Evolutionary conservation across 139 green algal genomes (phyloP).

Genomic region (Pseudopediastrum boryanum): DNA sequence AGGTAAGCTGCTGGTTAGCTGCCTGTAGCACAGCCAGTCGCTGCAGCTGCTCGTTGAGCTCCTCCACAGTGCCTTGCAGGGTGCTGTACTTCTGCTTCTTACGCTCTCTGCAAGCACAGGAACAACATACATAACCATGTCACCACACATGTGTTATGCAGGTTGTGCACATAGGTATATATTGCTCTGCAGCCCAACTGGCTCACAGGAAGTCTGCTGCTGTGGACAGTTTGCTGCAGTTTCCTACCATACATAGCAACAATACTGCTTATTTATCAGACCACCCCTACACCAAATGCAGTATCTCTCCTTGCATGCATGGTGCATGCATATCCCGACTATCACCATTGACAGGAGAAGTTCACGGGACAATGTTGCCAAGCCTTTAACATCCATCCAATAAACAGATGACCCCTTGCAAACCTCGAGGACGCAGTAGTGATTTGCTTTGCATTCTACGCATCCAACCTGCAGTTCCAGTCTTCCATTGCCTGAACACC

Average conservation of each 20-base stretch:
- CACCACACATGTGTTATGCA: background rate
- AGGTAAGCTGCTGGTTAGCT: slow-evolving; percentile 32
- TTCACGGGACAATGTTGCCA: background rate
- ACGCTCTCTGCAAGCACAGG: slow-evolving; percentile 36
- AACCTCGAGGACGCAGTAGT: no score
- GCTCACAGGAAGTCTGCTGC: background rate
- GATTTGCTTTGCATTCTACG: background rate
- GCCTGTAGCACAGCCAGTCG: slow-evolving; percentile 32
- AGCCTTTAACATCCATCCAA: no score
- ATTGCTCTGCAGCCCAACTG: background rate
- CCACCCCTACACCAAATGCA: background rate
- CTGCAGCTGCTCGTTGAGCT: slow-evolving; percentile 32
- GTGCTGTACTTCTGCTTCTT: slow-evolving; percentile 53
- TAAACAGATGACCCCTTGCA: no score
- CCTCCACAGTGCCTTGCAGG: slow-evolving; percentile 41
- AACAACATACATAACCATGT: background rate
- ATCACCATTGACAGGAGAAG: background rate
- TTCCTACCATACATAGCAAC: background rate
- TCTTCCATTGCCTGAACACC: background rate
- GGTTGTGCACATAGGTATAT: background rate
- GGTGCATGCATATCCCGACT: no score
- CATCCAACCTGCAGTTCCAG: background rate
- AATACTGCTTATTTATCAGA: background rate
- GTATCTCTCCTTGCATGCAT: background rate
- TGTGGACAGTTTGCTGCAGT: background rate